phyloP scores from a whole-genome alignment of 1,284 basidiomycete genomes.

The Leccinum angustisporum region DNA sequence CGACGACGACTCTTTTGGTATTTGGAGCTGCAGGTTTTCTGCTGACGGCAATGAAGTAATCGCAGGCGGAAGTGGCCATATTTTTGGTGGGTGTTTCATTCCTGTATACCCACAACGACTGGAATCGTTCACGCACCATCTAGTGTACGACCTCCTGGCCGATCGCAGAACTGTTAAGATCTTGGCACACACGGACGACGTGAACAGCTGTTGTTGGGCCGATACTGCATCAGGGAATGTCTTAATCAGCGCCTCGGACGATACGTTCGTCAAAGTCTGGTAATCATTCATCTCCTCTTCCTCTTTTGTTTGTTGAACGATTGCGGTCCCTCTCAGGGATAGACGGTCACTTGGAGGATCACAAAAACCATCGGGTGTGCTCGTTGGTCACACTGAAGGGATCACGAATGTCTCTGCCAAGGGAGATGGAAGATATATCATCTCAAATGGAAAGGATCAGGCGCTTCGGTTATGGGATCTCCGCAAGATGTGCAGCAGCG shows the following conservation, averaged over 20 bases:
- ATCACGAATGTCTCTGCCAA: slow-evolving; percentile 86
- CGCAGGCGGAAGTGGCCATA: slow-evolving; percentile 71
- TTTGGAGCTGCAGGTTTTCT: slow-evolving; percentile 94
- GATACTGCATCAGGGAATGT: slow-evolving; percentile 91
- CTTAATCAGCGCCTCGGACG: slow-evolving; percentile 91
- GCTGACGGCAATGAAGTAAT: slow-evolving; percentile 93
- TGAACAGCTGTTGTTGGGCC: slow-evolving; percentile 96
- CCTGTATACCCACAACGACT: background rate
- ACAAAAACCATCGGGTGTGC: slow-evolving; percentile 84
- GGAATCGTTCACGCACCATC: slow-evolving; percentile 2
- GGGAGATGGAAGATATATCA: slow-evolving; percentile 92
- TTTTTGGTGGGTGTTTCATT: slow-evolving; percentile 59
- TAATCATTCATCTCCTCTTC: slow-evolving; percentile 36
- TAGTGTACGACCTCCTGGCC: slow-evolving; percentile 89
- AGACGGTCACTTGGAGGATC: slow-evolving; percentile 82
- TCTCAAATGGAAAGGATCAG: slow-evolving; percentile 99
- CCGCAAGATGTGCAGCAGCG: slow-evolving; percentile 82
- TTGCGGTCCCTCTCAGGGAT: slow-evolving; percentile 61
- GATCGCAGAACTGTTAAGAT: slow-evolving; percentile 82
- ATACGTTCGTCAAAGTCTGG: slow-evolving; percentile 95
- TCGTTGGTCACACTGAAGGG: slow-evolving; percentile 94
- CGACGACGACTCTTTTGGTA: slow-evolving; percentile 61
- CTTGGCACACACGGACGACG: slow-evolving; percentile 83
- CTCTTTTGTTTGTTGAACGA: background rate
- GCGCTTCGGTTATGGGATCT: slow-evolving; percentile 92